These are phyloP conservation scores for Fusarium zealandicum DNA, from an alignment of 2,329 filamentous ascomycete genomes.

Conservation along the genomic window DNA sequence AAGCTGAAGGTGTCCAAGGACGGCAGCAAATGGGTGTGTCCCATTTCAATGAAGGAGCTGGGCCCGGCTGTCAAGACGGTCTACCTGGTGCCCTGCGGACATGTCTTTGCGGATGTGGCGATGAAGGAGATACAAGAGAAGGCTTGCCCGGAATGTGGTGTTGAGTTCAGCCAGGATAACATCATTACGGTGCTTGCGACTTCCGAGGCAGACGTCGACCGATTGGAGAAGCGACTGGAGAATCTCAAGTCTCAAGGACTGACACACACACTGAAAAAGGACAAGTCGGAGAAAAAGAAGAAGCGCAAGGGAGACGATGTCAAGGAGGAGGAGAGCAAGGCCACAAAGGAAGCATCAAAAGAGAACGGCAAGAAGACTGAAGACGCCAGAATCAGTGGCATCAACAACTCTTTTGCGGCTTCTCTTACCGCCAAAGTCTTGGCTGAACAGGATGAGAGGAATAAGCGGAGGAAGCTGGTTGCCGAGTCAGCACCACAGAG, in stretches of 20 bases:
- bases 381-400: conserved; percentile 61
- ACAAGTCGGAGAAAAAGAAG: conserved; percentile 69
- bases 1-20: conserved; percentile 74
- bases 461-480: conserved; percentile 77
- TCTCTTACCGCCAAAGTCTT: conserved; percentile 85
- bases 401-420: conserved; percentile 89
- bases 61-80: conserved; percentile 81
- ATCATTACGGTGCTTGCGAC: conserved; percentile 83
- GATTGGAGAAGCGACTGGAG: conserved; percentile 70
- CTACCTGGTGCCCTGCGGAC: conserved; percentile 93
- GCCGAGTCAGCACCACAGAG: conserved; percentile 27
- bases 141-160: conserved; percentile 75
- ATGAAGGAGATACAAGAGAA: conserved; percentile 79
- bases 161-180: conserved; percentile 74
- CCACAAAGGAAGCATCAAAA: conserved; percentile 58
- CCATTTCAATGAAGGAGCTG: conserved; percentile 84
- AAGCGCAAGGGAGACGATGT: conserved; percentile 65
- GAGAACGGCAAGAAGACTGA: conserved; percentile 42
- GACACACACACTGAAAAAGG: conserved; percentile 89
- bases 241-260: conserved; percentile 75
- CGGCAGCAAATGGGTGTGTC: conserved; percentile 76
- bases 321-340: conserved; percentile 48
- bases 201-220: conserved; percentile 72
- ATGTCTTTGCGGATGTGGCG: conserved; percentile 88
- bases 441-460: conserved; percentile 82